Conservation (phyloP, 345 rosid species). For the Dipteronia dyeriana region DNA sequence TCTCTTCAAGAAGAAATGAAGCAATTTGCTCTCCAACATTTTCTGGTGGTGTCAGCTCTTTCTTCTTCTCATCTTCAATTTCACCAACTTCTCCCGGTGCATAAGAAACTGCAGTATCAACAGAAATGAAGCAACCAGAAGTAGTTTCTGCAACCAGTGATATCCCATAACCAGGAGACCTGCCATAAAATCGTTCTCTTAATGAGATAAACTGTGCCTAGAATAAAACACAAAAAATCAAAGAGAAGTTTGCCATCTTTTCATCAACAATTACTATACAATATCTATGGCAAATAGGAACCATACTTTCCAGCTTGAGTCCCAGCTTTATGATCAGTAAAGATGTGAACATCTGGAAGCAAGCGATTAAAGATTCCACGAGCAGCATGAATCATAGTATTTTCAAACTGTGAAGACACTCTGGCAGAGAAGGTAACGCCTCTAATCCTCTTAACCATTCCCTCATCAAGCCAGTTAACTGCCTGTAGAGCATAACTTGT, state of each 20-base stretch:
- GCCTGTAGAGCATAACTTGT: slow-evolving; percentile 48
- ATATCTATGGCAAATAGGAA: neutral
- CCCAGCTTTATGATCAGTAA: slow-evolving; percentile 68
- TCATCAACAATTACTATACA: neutral
- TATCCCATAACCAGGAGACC: slow-evolving; percentile 94
- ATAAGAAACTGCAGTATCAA: slow-evolving; percentile 68
- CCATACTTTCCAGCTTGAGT: slow-evolving; percentile 89
- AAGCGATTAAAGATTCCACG: slow-evolving; percentile 87
- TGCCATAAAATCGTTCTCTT: slow-evolving; percentile 34
- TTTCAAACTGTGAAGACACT: slow-evolving; percentile 74
- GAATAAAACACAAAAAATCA: neutral
- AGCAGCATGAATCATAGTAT: slow-evolving; percentile 74
- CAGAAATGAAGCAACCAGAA: slow-evolving; percentile 80
- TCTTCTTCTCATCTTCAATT: slow-evolving; percentile 57
- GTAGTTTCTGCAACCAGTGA: slow-evolving; percentile 91
- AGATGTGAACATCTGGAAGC: slow-evolving; percentile 88
- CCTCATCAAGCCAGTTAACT: slow-evolving; percentile 77
- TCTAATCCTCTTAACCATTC: slow-evolving; percentile 92
- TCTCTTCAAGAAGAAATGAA: slow-evolving; percentile 80
- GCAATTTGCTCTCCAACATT: slow-evolving; percentile 83
- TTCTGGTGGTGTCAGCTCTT: slow-evolving; percentile 61
- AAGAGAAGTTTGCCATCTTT: neutral
- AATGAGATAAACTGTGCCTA: slow-evolving; percentile 14
- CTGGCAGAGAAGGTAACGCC: slow-evolving; percentile 76
- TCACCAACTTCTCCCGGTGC: slow-evolving; percentile 48